A percentile compares a stretch with the other conserved stretches of the same genome.
phyloP scores from a whole-genome alignment of 2,329 filamentous ascomycete genomes.

The Curvularia eragrostidis region DNA sequence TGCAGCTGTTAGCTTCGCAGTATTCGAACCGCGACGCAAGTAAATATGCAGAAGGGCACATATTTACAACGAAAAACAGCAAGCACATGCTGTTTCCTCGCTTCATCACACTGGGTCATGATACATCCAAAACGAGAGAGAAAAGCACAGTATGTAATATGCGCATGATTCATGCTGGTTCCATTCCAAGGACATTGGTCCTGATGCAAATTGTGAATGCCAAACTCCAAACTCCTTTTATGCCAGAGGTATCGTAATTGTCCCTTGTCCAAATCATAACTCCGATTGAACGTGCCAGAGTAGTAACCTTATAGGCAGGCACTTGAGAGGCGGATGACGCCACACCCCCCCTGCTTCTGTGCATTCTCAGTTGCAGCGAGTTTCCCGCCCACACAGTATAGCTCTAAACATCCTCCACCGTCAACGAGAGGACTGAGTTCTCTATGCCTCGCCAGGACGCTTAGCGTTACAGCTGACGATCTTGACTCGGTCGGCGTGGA shows the following conservation, averaged over 20 bases:
- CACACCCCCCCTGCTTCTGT: background rate
- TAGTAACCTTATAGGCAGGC: background rate
- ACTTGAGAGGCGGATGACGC: background rate
- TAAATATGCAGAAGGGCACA: background rate
- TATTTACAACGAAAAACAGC: background rate
- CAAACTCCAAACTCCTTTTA: conserved; percentile 24
- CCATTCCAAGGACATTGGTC: conserved; percentile 5
- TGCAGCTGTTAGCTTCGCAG: conserved; percentile 7
- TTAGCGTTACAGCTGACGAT: conserved; percentile 98
- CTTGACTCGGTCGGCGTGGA: conserved; percentile 92
- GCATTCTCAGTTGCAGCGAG: background rate
- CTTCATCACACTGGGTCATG: background rate
- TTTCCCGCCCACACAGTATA: background rate
- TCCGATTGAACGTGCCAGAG: conserved; percentile 16
- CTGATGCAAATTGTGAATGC: background rate
- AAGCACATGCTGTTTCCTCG: background rate
- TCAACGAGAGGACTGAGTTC: background rate
- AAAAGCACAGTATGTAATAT: background rate
- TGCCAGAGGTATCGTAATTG: conserved; percentile 30
- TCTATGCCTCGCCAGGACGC: conserved; percentile 66
- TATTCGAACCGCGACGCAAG: background rate
- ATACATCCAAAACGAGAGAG: background rate
- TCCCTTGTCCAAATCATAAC: conserved; percentile 22
- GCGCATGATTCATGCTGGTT: conserved; percentile 5
- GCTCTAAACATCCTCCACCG: background rate